Percentiles rank a stretch among this genome's conserved stretches.
These are phyloP conservation scores for Ophiocordyceps camponoti-leonardi DNA, from an alignment of 2,329 filamentous ascomycete genomes.

Conservation along the genomic window DNA sequence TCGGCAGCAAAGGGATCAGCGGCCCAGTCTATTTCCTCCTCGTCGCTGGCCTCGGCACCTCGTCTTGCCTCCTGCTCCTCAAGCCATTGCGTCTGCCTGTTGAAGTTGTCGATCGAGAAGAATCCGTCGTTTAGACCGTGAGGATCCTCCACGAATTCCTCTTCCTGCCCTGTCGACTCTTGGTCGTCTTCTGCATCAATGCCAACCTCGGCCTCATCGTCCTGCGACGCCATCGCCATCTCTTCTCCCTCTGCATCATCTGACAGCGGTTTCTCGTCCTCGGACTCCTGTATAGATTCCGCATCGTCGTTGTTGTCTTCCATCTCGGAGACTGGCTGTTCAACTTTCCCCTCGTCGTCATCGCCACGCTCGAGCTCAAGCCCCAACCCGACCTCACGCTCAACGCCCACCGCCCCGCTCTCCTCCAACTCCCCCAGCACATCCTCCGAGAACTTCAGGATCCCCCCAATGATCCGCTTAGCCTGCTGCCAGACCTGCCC, in stretches of 20 bases:
- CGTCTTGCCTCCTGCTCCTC: constrained; percentile 71
- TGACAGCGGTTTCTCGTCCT: neutral
- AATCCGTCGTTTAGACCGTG: constrained; percentile 92
- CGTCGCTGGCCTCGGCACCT: constrained; percentile 58
- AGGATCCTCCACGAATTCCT: constrained; percentile 36
- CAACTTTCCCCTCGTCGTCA: neutral
- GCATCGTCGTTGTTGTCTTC: neutral
- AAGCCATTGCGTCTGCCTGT: constrained; percentile 77
- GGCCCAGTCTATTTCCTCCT: constrained; percentile 80
- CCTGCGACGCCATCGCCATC: constrained; percentile 5
- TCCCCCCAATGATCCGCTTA: constrained; percentile 53
- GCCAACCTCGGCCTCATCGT: neutral
- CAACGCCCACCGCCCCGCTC: constrained; percentile 23
- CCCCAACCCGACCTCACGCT: constrained; percentile 3
- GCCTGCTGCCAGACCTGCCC: constrained; percentile 92
- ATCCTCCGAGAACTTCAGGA: constrained; percentile 29
- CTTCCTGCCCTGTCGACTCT: constrained; percentile 25
- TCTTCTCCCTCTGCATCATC: constrained; percentile 18
- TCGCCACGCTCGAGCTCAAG: neutral
- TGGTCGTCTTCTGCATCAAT: constrained; percentile 13
- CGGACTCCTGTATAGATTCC: neutral
- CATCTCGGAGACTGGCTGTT: neutral
- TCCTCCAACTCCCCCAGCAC: constrained; percentile 32
- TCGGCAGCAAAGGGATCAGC: constrained; percentile 54
- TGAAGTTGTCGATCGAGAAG: constrained; percentile 96